Evolutionary conservation across 208 protist genomes (phyloP).

Genomic region (Acanthamoeba quina): DNA sequence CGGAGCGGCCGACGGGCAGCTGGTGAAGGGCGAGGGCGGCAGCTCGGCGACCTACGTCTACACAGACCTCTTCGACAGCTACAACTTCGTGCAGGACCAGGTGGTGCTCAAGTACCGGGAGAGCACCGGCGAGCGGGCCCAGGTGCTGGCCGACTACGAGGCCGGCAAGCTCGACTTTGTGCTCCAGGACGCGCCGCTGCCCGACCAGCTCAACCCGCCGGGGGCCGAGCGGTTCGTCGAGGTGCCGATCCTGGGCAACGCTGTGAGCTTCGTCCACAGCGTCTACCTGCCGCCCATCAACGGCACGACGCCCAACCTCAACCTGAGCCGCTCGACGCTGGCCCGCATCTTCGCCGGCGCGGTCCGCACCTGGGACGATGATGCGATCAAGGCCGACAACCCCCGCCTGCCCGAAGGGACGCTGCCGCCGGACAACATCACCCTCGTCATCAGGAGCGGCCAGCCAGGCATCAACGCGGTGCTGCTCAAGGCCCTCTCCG

Average conservation of each 20-base stretch:
- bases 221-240: neutral
- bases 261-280: neutral
- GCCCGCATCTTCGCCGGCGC: neutral
- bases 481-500: neutral
- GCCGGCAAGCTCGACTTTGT: slow-evolving; percentile 4
- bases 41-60: slow-evolving; percentile 22
- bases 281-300: neutral
- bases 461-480: neutral
- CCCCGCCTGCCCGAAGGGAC: neutral
- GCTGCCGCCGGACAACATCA: neutral
- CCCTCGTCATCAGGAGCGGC: neutral
- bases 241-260: neutral
- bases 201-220: neutral
- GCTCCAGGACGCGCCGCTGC: slow-evolving; percentile 2
- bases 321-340: neutral
- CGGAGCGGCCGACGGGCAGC: neutral
- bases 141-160: neutral
- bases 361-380: neutral
- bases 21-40: neutral
- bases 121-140: neutral
- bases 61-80: neutral
- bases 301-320: neutral
- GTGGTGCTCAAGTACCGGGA: neutral
- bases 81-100: slow-evolving; percentile 24
- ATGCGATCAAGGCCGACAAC: neutral